phyloP scores from a whole-genome alignment of 768 basidiomycete species.

The Glaciozyma antarctica region DNA sequence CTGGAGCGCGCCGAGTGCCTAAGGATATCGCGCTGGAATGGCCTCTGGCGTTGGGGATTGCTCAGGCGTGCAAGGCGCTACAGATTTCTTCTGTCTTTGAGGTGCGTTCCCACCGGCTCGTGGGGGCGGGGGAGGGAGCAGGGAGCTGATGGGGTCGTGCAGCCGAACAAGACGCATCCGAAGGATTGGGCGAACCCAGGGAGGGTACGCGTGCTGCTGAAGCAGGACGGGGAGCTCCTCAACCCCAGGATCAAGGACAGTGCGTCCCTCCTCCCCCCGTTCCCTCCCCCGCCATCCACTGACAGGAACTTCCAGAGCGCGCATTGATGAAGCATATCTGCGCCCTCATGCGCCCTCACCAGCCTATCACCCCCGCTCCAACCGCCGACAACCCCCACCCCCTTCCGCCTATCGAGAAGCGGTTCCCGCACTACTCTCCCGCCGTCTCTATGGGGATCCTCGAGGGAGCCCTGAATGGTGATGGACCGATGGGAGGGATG shows the following conservation, averaged over 20 bases:
- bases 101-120: slow-evolving; percentile 44
- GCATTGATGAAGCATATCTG: slow-evolving; percentile 22
- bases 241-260: slow-evolving; percentile 41
- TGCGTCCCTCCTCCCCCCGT: slow-evolving; percentile 29
- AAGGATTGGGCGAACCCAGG: slow-evolving; percentile 98
- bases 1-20: slow-evolving; percentile 70
- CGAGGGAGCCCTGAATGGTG: slow-evolving; percentile 28
- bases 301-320: slow-evolving; percentile 16
- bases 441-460: slow-evolving; percentile 32
- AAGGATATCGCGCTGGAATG: slow-evolving; percentile 79
- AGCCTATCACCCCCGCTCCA: slow-evolving; percentile 25
- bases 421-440: slow-evolving; percentile 32
- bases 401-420: slow-evolving; percentile 33
- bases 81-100: slow-evolving; percentile 77
- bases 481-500: slow-evolving; percentile 29
- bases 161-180: slow-evolving; percentile 71
- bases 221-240: slow-evolving; percentile 35
- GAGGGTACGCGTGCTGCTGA: slow-evolving; percentile 68
- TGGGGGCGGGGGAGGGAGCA: neutral
- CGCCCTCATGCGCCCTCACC: slow-evolving; percentile 20
- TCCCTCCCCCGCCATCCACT: neutral
- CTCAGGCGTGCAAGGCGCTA: slow-evolving; percentile 65
- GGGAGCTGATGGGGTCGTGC: neutral
- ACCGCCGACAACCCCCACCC: slow-evolving; percentile 32
- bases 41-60: slow-evolving; percentile 88